Percentiles rank a stretch among this genome's conserved stretches.
phyloP scores from a whole-genome alignment of 805 yeast genomes.

The Candida schatavii region DNA sequence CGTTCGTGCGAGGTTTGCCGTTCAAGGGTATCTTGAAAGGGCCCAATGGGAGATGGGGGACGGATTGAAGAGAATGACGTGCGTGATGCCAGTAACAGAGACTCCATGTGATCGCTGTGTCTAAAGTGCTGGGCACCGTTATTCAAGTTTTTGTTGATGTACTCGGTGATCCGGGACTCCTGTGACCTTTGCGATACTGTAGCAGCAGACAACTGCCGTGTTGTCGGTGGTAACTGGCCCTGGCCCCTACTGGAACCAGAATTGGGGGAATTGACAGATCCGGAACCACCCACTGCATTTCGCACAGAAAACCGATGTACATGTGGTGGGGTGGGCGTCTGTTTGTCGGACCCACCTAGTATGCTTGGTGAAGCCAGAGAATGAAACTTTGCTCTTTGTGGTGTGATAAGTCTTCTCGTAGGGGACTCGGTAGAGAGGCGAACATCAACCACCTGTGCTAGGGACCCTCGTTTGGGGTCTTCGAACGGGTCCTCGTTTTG shows the following conservation, averaged over 20 bases:
- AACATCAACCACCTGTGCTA: neutral
- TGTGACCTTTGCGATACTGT: conserved; percentile 1
- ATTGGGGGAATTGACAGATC: neutral
- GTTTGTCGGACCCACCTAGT: neutral
- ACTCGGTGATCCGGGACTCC: conserved; percentile 6
- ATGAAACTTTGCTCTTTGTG: neutral
- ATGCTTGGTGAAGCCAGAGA: neutral
- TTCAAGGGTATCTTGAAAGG: conserved; percentile 12
- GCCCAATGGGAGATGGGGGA: conserved; percentile 1
- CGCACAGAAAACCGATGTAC: neutral
- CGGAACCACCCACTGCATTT: neutral
- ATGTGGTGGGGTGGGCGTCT: neutral
- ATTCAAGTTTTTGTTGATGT: conserved; percentile 10
- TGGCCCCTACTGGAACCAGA: neutral
- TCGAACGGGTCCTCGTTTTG: neutral
- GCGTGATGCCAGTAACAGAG: conserved; percentile 4
- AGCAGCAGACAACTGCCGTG: neutral
- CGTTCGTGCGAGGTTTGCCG: conserved; percentile 14
- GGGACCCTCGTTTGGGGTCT: neutral
- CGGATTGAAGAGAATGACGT: neutral
- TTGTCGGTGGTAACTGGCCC: neutral
- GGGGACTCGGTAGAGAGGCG: neutral
- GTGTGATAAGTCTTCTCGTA: neutral
- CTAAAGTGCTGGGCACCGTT: conserved; percentile 14
- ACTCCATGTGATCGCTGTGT: conserved; percentile 9